phyloP scores from a whole-genome alignment of 352 stramenopile species.

The Lagenidium sp. region DNA sequence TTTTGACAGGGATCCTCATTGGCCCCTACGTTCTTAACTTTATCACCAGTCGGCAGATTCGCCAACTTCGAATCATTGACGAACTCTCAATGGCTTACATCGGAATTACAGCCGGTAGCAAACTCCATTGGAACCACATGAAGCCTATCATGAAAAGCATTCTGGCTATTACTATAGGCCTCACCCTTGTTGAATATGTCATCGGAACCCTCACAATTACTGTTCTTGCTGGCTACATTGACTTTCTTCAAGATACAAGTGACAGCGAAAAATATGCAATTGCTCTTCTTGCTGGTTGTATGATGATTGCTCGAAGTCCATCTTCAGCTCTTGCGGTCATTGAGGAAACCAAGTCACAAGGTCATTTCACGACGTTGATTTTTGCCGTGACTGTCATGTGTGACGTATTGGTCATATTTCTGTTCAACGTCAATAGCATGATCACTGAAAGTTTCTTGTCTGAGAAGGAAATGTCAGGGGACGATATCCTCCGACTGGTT shows the following conservation, averaged over 20 bases:
- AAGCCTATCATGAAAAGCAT: constrained; percentile 54
- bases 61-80: constrained; percentile 46
- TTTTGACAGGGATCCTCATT: constrained; percentile 50
- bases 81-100: constrained; percentile 62
- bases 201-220: constrained; percentile 55
- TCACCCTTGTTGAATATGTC: constrained; percentile 54
- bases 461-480: constrained; percentile 37
- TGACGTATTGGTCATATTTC: constrained; percentile 56
- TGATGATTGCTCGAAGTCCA: constrained; percentile 64
- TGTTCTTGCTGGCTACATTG: constrained; percentile 43
- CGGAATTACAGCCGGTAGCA: constrained; percentile 45
- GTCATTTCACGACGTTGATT: constrained; percentile 59
- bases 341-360: constrained; percentile 50
- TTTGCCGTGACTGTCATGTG: constrained; percentile 66
- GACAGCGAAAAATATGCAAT: constrained; percentile 53
- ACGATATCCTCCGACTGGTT: constrained; percentile 18
- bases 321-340: constrained; percentile 61
- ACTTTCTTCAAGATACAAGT: constrained; percentile 51
- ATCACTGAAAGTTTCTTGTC: constrained; percentile 51
- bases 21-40: constrained; percentile 60
- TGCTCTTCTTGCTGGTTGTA: constrained; percentile 46
- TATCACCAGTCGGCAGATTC: constrained; percentile 30
- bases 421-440: constrained; percentile 71
- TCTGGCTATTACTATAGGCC: constrained; percentile 28
- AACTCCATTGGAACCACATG: constrained; percentile 58